Evolutionary conservation across 73 alveolate genomes (phyloP).

Genomic region (Paramecium bursaria): DNA sequence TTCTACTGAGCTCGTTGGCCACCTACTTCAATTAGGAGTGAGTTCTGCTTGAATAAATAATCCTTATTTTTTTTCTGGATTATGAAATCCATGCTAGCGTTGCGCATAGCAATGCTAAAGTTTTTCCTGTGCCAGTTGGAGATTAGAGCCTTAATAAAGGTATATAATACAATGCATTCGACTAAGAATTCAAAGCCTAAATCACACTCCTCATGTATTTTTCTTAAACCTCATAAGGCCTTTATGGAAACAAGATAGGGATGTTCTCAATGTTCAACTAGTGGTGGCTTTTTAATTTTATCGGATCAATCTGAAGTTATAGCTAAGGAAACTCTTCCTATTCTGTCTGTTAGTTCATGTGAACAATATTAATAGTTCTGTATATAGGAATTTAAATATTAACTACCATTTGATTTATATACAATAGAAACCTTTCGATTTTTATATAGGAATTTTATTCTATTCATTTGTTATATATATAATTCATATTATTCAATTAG

Average conservation of each 20-base stretch:
- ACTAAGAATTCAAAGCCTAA: constrained; percentile 73
- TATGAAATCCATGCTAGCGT: constrained; percentile 76
- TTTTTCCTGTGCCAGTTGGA: constrained; percentile 95
- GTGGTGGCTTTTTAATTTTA: too few relatives aligned
- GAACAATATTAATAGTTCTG: too few relatives aligned
- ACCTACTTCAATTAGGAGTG: constrained; percentile 87
- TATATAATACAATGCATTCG: constrained; percentile 85
- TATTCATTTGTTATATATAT: too few relatives aligned
- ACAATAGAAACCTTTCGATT: too few relatives aligned
- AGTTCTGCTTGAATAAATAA: constrained; percentile 86
- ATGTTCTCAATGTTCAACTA: neutral
- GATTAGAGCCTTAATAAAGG: too few relatives aligned
- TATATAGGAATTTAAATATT: too few relatives aligned
- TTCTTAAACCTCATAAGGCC: constrained; percentile 82
- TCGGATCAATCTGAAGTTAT: too few relatives aligned
- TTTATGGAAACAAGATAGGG: constrained; percentile 81
- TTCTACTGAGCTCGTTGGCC: constrained; percentile 78
- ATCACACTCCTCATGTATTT: constrained; percentile 83
- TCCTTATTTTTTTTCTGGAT: constrained; percentile 66
- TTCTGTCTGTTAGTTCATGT: too few relatives aligned
- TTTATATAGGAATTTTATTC: too few relatives aligned
- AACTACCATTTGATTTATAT: too few relatives aligned
- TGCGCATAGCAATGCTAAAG: constrained; percentile 80
- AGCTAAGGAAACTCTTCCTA: too few relatives aligned
- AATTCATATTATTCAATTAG: too few relatives aligned